Evolutionary conservation across 2,329 filamentous ascomycete genomes (phyloP).

Genomic region (Colletotrichum eleusines): DNA sequence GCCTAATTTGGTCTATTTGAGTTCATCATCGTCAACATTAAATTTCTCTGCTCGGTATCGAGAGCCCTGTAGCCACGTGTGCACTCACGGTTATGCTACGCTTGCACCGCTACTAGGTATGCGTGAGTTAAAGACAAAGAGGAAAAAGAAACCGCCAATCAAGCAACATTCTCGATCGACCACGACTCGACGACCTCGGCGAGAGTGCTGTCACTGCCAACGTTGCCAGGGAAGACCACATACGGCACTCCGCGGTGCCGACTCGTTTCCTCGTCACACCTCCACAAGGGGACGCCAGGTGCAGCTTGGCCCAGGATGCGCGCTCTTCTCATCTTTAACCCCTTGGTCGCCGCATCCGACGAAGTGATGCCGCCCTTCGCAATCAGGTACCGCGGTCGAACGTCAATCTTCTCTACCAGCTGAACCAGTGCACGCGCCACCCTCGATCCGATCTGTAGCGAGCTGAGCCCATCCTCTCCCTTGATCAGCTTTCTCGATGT

Average conservation of each 20-base stretch:
- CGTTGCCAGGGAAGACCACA: conserved; percentile 70
- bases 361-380: conserved; percentile 72
- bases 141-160: neutral
- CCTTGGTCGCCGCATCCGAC: conserved; percentile 69
- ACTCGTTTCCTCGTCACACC: conserved; percentile 64
- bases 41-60: neutral
- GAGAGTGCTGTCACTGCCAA: conserved; percentile 62
- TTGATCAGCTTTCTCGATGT: conserved; percentile 65
- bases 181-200: conserved; percentile 55
- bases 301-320: conserved; percentile 69
- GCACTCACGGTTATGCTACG: conserved; percentile 16
- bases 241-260: conserved; percentile 66
- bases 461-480: conserved; percentile 59
- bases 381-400: conserved; percentile 67
- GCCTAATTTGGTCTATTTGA: neutral
- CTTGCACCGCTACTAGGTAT: conserved; percentile 8
- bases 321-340: conserved; percentile 65
- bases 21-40: conserved; percentile 12
- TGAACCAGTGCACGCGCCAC: conserved; percentile 64
- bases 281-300: conserved; percentile 69
- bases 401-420: conserved; percentile 60
- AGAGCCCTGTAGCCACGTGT: neutral
- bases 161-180: conserved; percentile 33
- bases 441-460: conserved; percentile 65
- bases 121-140: neutral